Evolutionary conservation across 768 basidiomycete genomes (phyloP).

Genomic region (Crassisporium funariophilum): DNA sequence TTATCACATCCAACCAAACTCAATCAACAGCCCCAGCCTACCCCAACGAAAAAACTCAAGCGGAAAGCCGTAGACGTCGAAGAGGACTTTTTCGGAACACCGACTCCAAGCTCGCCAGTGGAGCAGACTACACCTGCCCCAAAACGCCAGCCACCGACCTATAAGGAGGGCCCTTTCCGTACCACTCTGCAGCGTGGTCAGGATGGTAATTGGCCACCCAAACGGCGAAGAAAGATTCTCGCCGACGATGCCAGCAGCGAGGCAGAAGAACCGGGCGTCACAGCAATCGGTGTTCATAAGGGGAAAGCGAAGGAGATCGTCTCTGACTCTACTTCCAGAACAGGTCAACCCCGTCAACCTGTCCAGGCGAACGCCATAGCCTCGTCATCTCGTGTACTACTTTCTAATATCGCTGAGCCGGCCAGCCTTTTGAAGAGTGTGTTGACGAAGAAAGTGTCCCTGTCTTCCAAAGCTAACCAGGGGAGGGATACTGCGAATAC

Average conservation of each 20-base stretch:
- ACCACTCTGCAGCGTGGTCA: conserved; percentile 22
- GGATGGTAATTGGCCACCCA: conserved; percentile 29
- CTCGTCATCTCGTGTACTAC: conserved; percentile 28
- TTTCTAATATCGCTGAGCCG: conserved; percentile 1
- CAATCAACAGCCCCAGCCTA: not conserved
- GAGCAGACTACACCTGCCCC: conserved; percentile 7
- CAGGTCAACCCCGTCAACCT: conserved; percentile 1
- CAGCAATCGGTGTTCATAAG: no score
- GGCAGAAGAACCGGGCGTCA: not conserved
- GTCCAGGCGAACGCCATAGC: conserved; percentile 30
- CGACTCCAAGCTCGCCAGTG: conserved; percentile 7
- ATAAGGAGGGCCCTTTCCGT: conserved; percentile 33
- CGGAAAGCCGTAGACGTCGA: conserved; percentile 1
- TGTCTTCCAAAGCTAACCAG: no score
- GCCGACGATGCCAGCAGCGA: not conserved
- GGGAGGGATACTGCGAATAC: no score
- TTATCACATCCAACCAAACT: not conserved
- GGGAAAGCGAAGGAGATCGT: not conserved
- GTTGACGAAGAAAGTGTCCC: not conserved
- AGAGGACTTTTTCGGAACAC: conserved; percentile 15
- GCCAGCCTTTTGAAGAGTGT: not conserved
- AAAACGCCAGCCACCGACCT: conserved; percentile 14
- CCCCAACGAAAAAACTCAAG: conserved; percentile 5
- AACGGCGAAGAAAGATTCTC: conserved; percentile 16
- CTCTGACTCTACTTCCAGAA: not conserved